A percentile compares a stretch with the other conserved stretches of the same genome.
Conservation (phyloP, 2,329 filamentous ascomycete genomes). For the Cercospora brassicicola region DNA sequence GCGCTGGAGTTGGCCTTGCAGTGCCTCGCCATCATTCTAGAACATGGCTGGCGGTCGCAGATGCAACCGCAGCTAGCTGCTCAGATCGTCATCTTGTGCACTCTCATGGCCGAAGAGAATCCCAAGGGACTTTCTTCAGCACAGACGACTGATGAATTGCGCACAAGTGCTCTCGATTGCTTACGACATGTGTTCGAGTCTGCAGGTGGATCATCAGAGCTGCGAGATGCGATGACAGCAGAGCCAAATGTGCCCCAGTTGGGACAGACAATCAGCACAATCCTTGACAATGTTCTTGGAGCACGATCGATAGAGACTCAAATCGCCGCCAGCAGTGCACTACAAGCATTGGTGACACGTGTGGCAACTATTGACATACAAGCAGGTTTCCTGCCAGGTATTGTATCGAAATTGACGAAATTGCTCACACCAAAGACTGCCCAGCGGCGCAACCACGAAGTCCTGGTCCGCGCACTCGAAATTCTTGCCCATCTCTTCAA, state of each 20-base stretch:
- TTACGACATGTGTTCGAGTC: conserved; percentile 64
- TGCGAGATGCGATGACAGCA: conserved; percentile 54
- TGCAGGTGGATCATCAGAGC: conserved; percentile 49
- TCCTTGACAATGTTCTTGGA: conserved; percentile 71
- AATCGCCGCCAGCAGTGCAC: conserved; percentile 64
- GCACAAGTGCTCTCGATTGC: conserved; percentile 68
- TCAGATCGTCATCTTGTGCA: conserved; percentile 81
- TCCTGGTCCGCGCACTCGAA: conserved; percentile 53
- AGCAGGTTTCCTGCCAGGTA: conserved; percentile 83
- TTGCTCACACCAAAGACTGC: conserved; percentile 68
- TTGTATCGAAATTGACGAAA: conserved; percentile 77
- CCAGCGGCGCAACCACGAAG: conserved; percentile 59
- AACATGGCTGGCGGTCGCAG: conserved; percentile 73
- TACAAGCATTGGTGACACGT: conserved; percentile 62
- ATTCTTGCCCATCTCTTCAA: conserved; percentile 28
- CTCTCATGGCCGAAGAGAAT: conserved; percentile 74
- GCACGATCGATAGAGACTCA: conserved; percentile 68
- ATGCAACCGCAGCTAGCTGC: conserved; percentile 72
- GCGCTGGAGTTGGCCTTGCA: conserved; percentile 74
- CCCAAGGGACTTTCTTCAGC: conserved; percentile 56
- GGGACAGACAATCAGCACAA: conserved; percentile 76
- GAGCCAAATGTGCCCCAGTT: conserved; percentile 69
- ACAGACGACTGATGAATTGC: conserved; percentile 71
- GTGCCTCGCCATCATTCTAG: conserved; percentile 71
- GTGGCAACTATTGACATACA: conserved; percentile 73